phyloP scores from a whole-genome alignment of 208 protist species.

The Acanthamoeba royreba region DNA sequence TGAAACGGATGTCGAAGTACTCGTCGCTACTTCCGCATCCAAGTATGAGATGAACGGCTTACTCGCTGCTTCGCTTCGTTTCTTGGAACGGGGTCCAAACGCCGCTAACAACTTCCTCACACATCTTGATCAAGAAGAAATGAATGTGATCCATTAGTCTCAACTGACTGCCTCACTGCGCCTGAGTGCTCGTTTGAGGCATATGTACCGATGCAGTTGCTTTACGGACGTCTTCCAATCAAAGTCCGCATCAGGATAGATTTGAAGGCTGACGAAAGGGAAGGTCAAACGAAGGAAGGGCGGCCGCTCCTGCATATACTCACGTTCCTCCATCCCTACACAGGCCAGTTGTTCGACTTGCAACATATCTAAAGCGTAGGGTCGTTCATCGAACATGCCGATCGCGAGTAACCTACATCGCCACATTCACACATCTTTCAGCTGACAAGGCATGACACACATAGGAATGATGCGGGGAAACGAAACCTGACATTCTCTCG shows the following conservation, averaged over 20 bases:
- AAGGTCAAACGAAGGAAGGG: background rate
- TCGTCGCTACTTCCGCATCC: background rate
- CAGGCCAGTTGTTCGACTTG: background rate
- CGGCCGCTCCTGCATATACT: background rate
- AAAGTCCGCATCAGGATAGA: background rate
- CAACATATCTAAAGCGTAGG: background rate
- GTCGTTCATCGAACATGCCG: background rate
- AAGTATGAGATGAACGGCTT: background rate
- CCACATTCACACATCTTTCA: no score
- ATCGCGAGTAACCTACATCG: background rate
- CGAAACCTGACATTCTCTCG: background rate
- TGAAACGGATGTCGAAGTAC: no score
- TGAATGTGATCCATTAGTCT: background rate
- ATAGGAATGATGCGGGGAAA: no score
- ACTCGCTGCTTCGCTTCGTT: background rate
- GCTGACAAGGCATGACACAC: no score
- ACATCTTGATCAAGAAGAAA: background rate
- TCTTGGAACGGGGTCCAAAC: background rate
- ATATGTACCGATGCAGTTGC: background rate
- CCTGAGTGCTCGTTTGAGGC: background rate
- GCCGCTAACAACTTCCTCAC: background rate
- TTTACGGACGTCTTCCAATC: background rate
- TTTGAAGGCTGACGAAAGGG: background rate
- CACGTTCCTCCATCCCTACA: background rate
- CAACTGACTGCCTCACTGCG: no score